Percentiles rank a stretch among this genome's conserved stretches.
phyloP scores from a whole-genome alignment of 768 basidiomycete species.

The Terana coerulea region DNA sequence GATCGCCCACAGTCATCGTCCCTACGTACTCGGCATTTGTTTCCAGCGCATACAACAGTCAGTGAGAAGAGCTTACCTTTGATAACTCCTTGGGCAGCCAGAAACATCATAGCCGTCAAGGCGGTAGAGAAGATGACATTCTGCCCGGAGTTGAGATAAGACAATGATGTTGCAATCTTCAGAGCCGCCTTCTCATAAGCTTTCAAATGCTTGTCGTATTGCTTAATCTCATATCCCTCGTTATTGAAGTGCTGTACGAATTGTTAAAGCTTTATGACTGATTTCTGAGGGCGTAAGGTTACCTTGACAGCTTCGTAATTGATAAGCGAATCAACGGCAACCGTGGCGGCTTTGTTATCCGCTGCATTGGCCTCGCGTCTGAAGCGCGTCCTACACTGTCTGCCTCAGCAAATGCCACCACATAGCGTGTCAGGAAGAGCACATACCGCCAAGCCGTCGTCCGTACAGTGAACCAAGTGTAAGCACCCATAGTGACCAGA shows the following conservation, averaged over 20 bases:
- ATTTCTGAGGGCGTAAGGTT: not conserved
- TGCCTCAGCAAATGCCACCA: not conserved
- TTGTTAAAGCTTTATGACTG: not conserved
- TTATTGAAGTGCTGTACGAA: constrained; percentile 88
- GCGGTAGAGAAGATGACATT: constrained; percentile 95
- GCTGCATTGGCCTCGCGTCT: constrained; percentile 93
- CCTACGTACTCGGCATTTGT: constrained; percentile 40
- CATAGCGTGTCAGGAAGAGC: not conserved
- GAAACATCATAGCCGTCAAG: constrained; percentile 91
- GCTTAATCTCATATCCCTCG: constrained; percentile 83
- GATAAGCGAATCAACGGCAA: constrained; percentile 92
- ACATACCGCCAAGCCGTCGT: constrained; percentile 93
- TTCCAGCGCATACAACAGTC: not conserved
- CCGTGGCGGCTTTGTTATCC: constrained; percentile 93
- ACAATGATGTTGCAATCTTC: constrained; percentile 92
- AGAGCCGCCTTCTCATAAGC: constrained; percentile 89
- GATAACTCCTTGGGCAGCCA: constrained; percentile 92
- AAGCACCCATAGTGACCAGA: constrained; percentile 75
- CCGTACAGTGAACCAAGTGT: constrained; percentile 95
- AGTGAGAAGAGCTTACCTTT: constrained; percentile 51
- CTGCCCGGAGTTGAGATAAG: constrained; percentile 93
- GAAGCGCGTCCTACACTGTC: constrained; percentile 72
- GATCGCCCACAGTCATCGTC: constrained; percentile 96
- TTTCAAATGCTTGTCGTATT: constrained; percentile 87
- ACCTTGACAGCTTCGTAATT: constrained; percentile 99